Base-by-base conservation (phyloP, 306 rosid genomes). In the Dalbergia oliveri region DNA sequence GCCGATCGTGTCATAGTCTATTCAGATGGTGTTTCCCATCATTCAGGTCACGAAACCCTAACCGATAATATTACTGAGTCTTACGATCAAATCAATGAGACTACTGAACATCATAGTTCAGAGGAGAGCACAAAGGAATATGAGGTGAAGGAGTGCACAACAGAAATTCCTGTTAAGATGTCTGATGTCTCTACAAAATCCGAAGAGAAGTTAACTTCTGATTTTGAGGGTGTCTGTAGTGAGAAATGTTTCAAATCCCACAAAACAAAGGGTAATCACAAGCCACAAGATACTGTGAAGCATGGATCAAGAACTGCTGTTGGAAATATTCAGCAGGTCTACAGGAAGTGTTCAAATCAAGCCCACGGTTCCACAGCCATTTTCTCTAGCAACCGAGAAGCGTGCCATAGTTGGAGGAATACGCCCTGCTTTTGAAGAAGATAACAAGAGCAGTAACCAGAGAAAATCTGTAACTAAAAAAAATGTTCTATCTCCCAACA, bases 101-200 rank as follows among this genome's bases (percentile, higher is more conserved):
- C 80, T 73, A 62, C 69, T 79, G 97, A 89, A 72, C 83, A 58
- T 76, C 91, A 85, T 76, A 87, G 88, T 79, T 91, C 92, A 56
- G 97, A 85, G 74, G 96, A 95, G 71, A 92, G 93, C 84, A 76
- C 86, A 12, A 94, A 90, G 88, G 99, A 93, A 72, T 93, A 90
- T 67, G 99, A 93, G 75, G 98, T 93, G 89, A 96, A 95, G 86
- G 99, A 96, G 80, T 96, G 99, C 79, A 96, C 98, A 23, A 89
- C 89, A 63, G 99, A 96, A 84, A 84, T 82, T 81, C 81, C 94
- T 62, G 80, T 91, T 69, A 87, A 85, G 73, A 76, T 58, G 34
- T 79, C 89, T 61, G 80, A 81, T 49, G 67, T 73, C 35, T 69
- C 79, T 81, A 85, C 84, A 63, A 87, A 81, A 66, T 63, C 79